Evolutionary conservation across 768 basidiomycete genomes (phyloP), one percentile per base, ranked within the genome.

Genomic region (Auriscalpium vulgare): DNA sequence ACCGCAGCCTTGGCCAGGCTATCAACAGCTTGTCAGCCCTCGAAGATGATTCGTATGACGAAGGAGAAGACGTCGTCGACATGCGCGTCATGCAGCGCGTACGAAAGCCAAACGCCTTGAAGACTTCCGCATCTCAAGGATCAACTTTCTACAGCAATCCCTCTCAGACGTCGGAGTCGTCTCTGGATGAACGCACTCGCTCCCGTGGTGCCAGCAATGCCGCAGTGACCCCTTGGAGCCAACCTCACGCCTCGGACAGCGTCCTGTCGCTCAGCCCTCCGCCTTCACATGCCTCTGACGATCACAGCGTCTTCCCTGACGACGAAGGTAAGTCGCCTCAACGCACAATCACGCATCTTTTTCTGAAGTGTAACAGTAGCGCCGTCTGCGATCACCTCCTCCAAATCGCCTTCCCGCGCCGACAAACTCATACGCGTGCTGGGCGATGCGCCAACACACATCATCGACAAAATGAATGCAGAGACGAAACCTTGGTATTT

Each of bases 401-500:
- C 56, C 51, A 70, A 67, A 53, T 60, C 68, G 7, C 67, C 70
- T 5, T 58, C 66, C 5, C 60, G 67, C 10, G 60, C 65, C 6
- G 76, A 76, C 59, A 91, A 93, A 67, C 74, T 91, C 55, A 74
- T 77, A 60, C 80, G 82, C 67, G 71, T 90, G 47, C 75, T 95
- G 16, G 92, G 92, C 1, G 78, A 70, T 34, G 79, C 81, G 0
- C 72, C 72, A 50, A 71, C 73, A 54, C 73, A 76, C 59, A 68
- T 62, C 51, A 57, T 79, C 37, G 72, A 69, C 55, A 70, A 71
- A 56, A 60, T 73, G 47, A 70, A 70, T 34, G 73, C 75, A 2
- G 73, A 74, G 45, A 56, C 72, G 50, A 75, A 75, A 65, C 90
- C 95, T 2, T 91, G 88, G 90, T 97, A 90, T 70, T 78, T 99